These are phyloP conservation scores for Tuber aestivum DNA, from an alignment of 495 filamentous ascomycete species.

Conservation along the genomic window DNA sequence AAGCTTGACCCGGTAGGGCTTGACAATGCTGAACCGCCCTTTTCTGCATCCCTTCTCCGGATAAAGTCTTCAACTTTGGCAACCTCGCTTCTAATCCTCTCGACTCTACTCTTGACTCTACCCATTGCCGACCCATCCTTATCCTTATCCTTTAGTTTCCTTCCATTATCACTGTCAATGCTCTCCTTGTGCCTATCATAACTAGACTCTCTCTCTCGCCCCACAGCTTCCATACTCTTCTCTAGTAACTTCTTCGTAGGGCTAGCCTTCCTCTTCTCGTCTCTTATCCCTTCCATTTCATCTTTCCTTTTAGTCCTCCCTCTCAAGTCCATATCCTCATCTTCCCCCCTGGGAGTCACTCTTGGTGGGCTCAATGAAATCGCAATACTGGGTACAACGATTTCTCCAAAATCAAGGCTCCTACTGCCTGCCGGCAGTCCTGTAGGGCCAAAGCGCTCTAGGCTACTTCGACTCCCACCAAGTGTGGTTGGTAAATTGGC, in stretches of 20 bases:
- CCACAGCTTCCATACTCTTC: slow-evolving; percentile 31
- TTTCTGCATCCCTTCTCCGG: slow-evolving; percentile 21
- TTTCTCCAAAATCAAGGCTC: slow-evolving; percentile 27
- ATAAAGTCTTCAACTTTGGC: slow-evolving; percentile 39
- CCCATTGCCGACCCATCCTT: slow-evolving; percentile 24
- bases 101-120: slow-evolving; percentile 36
- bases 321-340: slow-evolving; percentile 28
- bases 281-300: slow-evolving; percentile 13
- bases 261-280: slow-evolving; percentile 26
- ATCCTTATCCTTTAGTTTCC: slow-evolving; percentile 24
- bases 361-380: slow-evolving; percentile 39
- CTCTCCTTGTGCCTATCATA: slow-evolving; percentile 36
- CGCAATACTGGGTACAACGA: slow-evolving; percentile 40
- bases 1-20: slow-evolving; percentile 37
- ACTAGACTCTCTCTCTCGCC: slow-evolving; percentile 22
- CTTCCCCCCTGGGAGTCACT: slow-evolving; percentile 21
- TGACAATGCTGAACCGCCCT: slow-evolving; percentile 14
- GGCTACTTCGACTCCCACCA: slow-evolving; percentile 29
- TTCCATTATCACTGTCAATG: slow-evolving; percentile 26
- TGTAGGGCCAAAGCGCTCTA: slow-evolving; percentile 20
- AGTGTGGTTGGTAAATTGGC: slow-evolving; percentile 22
- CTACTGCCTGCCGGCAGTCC: slow-evolving; percentile 11
- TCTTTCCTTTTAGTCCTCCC: slow-evolving; percentile 23
- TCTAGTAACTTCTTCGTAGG: slow-evolving; percentile 35
- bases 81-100: slow-evolving; percentile 40